Evolutionary conservation across 768 basidiomycete species (phyloP).

Genomic region (Suillus subluteus): DNA sequence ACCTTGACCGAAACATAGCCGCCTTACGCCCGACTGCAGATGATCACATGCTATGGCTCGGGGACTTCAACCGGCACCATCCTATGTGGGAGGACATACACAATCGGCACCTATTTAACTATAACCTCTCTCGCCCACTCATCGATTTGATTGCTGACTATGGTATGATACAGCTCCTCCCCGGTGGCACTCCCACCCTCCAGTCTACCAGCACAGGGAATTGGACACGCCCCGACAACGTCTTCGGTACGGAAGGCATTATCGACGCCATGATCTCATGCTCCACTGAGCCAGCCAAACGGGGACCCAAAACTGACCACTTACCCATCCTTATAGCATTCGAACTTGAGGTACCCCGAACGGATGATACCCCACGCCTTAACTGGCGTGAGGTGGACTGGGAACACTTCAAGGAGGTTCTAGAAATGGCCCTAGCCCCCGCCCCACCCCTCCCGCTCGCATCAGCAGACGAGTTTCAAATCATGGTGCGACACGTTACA

Average conservation of each 20-base stretch:
- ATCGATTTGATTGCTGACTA: slow-evolving; percentile 28
- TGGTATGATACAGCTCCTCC: slow-evolving; percentile 23
- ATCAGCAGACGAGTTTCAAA: not conserved
- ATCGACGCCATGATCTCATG: slow-evolving; percentile 26
- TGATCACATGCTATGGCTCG: slow-evolving; percentile 16
- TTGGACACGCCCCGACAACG: too few species aligned
- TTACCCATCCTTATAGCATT: slow-evolving; percentile 33
- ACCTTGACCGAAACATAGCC: too few species aligned
- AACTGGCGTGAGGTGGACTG: slow-evolving; percentile 31
- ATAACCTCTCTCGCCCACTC: slow-evolving; percentile 20
- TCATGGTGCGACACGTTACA: slow-evolving; percentile 11
- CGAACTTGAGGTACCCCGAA: slow-evolving; percentile 13
- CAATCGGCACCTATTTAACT: slow-evolving; percentile 23
- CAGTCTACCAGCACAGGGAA: too few species aligned
- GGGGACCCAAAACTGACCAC: slow-evolving; percentile 35
- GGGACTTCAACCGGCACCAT: slow-evolving; percentile 46
- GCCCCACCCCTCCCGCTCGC: not conserved
- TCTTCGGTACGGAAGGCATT: slow-evolving; percentile 12
- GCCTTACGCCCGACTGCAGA: too few species aligned
- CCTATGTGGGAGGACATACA: slow-evolving; percentile 39
- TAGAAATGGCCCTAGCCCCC: slow-evolving; percentile 24
- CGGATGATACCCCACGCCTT: not conserved
- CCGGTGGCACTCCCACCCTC: too few species aligned
- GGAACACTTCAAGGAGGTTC: slow-evolving; percentile 21
- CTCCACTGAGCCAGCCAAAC: slow-evolving; percentile 16